These are phyloP conservation scores for Syzygium malaccense DNA, from an alignment of 441 rosid genomes.

Conservation along the genomic window DNA sequence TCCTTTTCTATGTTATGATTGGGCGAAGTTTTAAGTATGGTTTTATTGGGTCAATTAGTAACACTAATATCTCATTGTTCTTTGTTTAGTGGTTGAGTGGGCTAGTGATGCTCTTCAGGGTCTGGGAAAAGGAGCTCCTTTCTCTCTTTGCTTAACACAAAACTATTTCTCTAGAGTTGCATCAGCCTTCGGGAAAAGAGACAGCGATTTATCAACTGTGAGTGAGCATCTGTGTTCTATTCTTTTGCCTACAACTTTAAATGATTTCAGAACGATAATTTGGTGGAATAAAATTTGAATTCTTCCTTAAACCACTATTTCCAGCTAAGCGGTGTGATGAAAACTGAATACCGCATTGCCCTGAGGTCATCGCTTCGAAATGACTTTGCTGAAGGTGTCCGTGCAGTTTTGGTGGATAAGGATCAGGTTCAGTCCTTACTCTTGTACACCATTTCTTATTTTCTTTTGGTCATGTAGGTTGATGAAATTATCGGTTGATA, in stretches of 20 bases:
- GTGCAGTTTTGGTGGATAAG: slow-evolving; percentile 91
- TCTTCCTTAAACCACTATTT: not conserved
- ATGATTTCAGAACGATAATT: not conserved
- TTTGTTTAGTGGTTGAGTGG: slow-evolving; percentile 58
- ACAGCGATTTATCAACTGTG: slow-evolving; percentile 52
- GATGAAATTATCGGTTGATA: not conserved
- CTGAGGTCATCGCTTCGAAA: slow-evolving; percentile 58
- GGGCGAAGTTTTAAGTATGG: not conserved
- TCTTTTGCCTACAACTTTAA: not conserved
- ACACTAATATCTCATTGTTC: not conserved
- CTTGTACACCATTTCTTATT: not conserved
- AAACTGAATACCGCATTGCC: slow-evolving; percentile 77
- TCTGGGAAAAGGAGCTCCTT: slow-evolving; percentile 73
- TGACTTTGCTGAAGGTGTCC: slow-evolving; percentile 90
- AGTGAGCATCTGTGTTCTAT: slow-evolving; percentile 3
- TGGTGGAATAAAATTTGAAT: not conserved
- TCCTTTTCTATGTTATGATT: not conserved
- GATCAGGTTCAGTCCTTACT: slow-evolving; percentile 61
- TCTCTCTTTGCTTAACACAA: slow-evolving; percentile 70
- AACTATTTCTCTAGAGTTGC: slow-evolving; percentile 65
- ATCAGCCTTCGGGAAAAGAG: slow-evolving; percentile 42
- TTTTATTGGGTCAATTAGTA: not conserved
- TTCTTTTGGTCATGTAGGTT: not conserved
- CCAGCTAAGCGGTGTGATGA: slow-evolving; percentile 79
- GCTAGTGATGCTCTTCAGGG: slow-evolving; percentile 78